Evolutionary conservation across 1,139 yeast species (phyloP), one percentile per base, ranked within the genome.

Genomic region (Sugiyamaella japonica): DNA sequence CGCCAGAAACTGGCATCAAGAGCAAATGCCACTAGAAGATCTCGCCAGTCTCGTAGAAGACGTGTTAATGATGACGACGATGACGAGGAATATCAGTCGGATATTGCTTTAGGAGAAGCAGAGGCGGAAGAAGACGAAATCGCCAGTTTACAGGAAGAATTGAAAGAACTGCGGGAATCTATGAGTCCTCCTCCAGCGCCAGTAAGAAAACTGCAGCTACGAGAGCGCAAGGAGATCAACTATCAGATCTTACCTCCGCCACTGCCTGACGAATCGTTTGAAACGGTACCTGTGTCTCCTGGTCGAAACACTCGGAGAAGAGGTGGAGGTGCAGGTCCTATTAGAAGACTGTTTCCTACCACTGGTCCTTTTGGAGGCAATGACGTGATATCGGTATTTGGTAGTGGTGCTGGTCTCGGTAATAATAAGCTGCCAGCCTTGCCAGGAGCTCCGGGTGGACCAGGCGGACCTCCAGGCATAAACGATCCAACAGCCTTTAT

Each of bases 311-410:
- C 61, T 1, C 40, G 58, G 48, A 56, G 59, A 23, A 57, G 59
- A 60, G 59, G 58, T 51, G 53, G 55, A 47, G 57, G 61, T n/a
- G 58, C 58, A 59, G 60, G 57, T 50, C 69, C 56, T 45, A 58
- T 58, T 20, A 48, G 65, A 48, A 56, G 66, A 48, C 58, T 69
- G 36, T 65, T 67, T 49, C 70, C 68, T 7, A 62, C 69, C 16
- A 63, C 65, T 16, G 70, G 65, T 34, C 73, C 66, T 36, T 70
- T 53, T 65, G 78, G 67, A 65, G 78, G 65, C 61, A 74, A 63
- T 64, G 96, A 97, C n/a, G 89, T 96, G 0, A 89, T 90, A n/a
- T 97, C 98, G 0, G 96, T 98, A 1, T 93, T 93, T 75, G 98
- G 98, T 31, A 96, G 89, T 66, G 84, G 95, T 0, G 76, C 87